phyloP scores from a whole-genome alignment of 164 flowering plant genomes.

The Magnolia sinica region DNA sequence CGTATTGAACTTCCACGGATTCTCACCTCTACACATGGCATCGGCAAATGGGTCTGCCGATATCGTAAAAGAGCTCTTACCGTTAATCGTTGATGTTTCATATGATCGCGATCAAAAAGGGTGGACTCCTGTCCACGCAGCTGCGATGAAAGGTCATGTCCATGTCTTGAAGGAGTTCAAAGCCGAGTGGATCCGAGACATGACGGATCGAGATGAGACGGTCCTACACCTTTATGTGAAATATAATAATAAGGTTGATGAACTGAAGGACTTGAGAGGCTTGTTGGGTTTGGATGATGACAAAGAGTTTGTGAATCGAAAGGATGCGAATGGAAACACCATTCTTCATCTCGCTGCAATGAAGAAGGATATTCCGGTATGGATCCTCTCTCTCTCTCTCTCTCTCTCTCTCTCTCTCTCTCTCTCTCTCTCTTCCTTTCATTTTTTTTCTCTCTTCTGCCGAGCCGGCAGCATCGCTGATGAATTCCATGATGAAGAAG shows the following conservation, averaged over 20 bases:
- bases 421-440: no score
- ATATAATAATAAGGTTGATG: background rate
- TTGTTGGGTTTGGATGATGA: background rate
- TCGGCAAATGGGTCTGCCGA: conserved; percentile 18
- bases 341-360: background rate
- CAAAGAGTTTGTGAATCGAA: background rate
- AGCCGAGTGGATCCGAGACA: background rate
- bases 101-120: background rate
- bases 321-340: background rate
- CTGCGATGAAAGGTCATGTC: conserved; percentile 27
- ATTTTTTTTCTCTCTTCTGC: no score
- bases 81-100: background rate
- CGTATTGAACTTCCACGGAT: conserved; percentile 9
- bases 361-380: background rate
- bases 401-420: no score
- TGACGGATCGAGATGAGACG: background rate
- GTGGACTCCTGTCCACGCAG: conserved; percentile 27
- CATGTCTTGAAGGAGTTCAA: conserved; percentile 20
- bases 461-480: no score
- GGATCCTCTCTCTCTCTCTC: no score
- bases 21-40: conserved; percentile 30
- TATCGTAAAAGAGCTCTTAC: conserved; percentile 6
- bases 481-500: no score
- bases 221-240: background rate
- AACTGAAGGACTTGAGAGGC: background rate